phyloP scores from a whole-genome alignment of 169 alveolate species.

The Plasmodium vinckei region DNA sequence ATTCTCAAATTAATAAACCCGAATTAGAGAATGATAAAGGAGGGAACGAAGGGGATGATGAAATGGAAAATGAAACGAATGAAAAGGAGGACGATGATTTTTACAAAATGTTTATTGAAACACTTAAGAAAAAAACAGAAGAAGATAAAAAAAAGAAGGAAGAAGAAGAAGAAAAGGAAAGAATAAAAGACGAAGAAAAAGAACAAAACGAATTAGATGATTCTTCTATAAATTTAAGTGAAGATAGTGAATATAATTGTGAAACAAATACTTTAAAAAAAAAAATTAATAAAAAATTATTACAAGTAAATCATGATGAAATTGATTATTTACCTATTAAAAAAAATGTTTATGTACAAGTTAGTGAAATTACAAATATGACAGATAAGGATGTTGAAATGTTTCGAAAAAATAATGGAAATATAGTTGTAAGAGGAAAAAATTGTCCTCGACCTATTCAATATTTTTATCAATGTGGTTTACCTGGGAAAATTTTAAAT shows the following conservation, averaged over 20 bases:
- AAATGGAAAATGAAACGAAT: not conserved
- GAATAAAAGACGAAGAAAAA: conserved; percentile 73
- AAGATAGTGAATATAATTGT: conserved; percentile 75
- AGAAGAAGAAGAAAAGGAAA: conserved; percentile 42
- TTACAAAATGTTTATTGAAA: not conserved
- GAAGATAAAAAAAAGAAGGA: not conserved
- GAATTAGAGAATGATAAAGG: not conserved
- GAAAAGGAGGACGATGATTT: conserved; percentile 24
- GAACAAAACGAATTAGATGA: conserved; percentile 19
- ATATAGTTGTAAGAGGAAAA: conserved; percentile 94
- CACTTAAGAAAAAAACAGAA: not conserved
- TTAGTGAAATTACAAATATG: conserved; percentile 88
- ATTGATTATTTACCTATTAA: conserved; percentile 89
- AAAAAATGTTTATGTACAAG: conserved; percentile 92
- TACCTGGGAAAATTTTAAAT: conserved; percentile 92
- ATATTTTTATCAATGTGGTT: conserved; percentile 98
- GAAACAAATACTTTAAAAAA: conserved; percentile 44
- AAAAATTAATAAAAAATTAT: conserved; percentile 85
- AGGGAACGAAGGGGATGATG: conserved; percentile 15
- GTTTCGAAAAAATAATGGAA: conserved; percentile 90
- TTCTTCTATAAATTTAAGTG: conserved; percentile 28
- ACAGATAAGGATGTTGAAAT: conserved; percentile 93
- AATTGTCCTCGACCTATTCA: conserved; percentile 95
- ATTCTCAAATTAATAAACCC: not conserved
- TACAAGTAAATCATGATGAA: conserved; percentile 90